Conservation (phyloP, 2,329 filamentous ascomycete genomes). For the Talaromyces sp. region DNA sequence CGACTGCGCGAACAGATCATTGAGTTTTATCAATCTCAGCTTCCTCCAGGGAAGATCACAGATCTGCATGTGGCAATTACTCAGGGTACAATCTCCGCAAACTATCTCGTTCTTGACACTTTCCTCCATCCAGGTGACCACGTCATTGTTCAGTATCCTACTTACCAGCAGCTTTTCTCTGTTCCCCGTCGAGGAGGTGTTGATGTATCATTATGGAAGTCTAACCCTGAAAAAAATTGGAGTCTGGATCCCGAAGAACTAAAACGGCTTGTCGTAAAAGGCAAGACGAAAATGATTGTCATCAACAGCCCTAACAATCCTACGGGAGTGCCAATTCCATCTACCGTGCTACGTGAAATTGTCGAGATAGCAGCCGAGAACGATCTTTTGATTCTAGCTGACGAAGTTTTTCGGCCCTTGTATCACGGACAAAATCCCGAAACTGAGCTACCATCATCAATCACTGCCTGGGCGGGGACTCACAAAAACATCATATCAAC, state of each 20-base stretch:
- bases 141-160: constrained; percentile 80
- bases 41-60: background rate
- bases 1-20: background rate
- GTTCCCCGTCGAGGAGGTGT: constrained; percentile 50
- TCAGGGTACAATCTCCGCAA: constrained; percentile 71
- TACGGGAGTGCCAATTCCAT: background rate
- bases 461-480: background rate
- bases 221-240: background rate
- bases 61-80: background rate
- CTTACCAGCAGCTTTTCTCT: constrained; percentile 78
- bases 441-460: background rate
- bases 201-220: background rate
- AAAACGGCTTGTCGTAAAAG: background rate
- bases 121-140: constrained; percentile 71
- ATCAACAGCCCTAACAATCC: constrained; percentile 11
- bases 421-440: background rate
- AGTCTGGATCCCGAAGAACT: background rate
- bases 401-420: background rate
- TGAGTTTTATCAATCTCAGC: background rate
- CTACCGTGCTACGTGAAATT: background rate
- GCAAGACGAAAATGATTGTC: constrained; percentile 11
- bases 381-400: constrained; percentile 14
- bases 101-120: constrained; percentile 70
- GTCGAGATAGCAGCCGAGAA: constrained; percentile 21
- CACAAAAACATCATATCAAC: constrained; percentile 2